Conservation (phyloP, 169 alveolate species). For the Cryptosporidium meleagridis region DNA sequence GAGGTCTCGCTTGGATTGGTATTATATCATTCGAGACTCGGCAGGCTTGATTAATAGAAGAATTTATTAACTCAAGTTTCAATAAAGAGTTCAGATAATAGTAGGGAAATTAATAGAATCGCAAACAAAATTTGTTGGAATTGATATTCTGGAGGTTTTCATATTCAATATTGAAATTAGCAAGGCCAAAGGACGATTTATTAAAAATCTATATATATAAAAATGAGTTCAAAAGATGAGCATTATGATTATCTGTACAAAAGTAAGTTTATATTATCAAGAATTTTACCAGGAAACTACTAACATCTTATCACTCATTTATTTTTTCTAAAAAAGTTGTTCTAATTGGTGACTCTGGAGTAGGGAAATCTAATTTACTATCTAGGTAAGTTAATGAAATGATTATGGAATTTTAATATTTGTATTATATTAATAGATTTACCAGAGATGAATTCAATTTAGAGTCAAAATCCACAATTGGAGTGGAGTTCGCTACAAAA, state of each 20-base stretch:
- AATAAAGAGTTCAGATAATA: background rate
- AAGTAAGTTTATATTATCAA: slow-evolving; percentile 72
- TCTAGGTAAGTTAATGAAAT: slow-evolving; percentile 81
- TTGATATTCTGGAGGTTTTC: slow-evolving; percentile 5
- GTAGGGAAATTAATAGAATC: background rate
- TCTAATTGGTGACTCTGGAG: slow-evolving; percentile 95
- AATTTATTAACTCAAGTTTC: background rate
- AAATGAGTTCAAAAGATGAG: slow-evolving; percentile 82
- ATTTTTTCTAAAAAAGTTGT: slow-evolving; percentile 76
- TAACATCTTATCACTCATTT: background rate
- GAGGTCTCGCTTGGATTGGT: slow-evolving; percentile 3
- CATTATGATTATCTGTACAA: slow-evolving; percentile 84
- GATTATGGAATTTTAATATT: background rate
- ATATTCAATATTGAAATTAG: slow-evolving; percentile 38
- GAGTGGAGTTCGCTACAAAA: slow-evolving; percentile 97
- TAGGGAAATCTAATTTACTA: slow-evolving; percentile 94
- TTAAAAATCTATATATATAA: slow-evolving; percentile 16
- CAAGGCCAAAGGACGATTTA: slow-evolving; percentile 11
- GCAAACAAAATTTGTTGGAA: slow-evolving; percentile 6
- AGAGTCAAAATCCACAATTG: slow-evolving; percentile 97
- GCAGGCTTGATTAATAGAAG: background rate
- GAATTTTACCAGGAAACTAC: background rate
- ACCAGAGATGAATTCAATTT: slow-evolving; percentile 94
- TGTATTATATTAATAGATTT: slow-evolving; percentile 82
- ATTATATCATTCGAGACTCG: background rate